Evolutionary conservation across 2,329 filamentous ascomycete species (phyloP).

Genomic region (Ascochyta lentis): DNA sequence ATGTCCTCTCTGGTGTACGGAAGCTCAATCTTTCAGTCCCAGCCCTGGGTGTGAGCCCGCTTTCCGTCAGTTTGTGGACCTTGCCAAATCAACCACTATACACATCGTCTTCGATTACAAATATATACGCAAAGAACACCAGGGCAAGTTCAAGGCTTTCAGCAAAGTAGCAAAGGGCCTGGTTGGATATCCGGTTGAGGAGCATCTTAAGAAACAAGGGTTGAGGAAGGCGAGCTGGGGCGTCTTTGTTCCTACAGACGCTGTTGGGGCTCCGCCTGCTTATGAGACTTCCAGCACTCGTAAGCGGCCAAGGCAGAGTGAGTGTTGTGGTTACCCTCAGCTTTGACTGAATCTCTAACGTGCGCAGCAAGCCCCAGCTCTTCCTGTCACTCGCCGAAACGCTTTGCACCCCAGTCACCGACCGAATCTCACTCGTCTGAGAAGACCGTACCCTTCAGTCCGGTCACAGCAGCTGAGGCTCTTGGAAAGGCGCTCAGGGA

Average conservation of each 20-base stretch:
- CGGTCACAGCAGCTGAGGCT: slow-evolving; percentile 6
- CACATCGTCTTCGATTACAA: slow-evolving; percentile 18
- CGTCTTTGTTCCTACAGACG: slow-evolving; percentile 12
- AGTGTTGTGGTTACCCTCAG: not conserved
- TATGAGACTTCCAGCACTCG: slow-evolving; percentile 9
- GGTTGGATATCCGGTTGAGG: slow-evolving; percentile 11
- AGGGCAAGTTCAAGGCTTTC: slow-evolving; percentile 16
- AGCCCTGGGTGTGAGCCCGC: slow-evolving; percentile 13
- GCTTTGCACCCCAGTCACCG: slow-evolving; percentile 4
- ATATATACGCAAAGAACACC: slow-evolving; percentile 9
- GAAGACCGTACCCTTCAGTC: slow-evolving; percentile 16
- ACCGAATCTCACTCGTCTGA: slow-evolving; percentile 13
- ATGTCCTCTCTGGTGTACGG: slow-evolving; percentile 5
- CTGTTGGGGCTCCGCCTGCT: slow-evolving; percentile 15
- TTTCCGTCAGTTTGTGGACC: slow-evolving; percentile 10
- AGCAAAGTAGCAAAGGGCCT: slow-evolving; percentile 14
- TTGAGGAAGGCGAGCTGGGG: slow-evolving; percentile 17
- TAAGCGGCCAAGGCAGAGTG: slow-evolving; percentile 16
- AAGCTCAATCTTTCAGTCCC: not conserved
- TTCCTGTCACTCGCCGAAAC: not conserved
- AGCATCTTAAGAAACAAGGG: slow-evolving; percentile 4
- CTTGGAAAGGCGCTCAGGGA: not conserved
- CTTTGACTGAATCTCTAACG: not conserved
- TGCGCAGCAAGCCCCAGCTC: slow-evolving; percentile 4
- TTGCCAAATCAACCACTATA: slow-evolving; percentile 16